Conservation (phyloP, 2,329 filamentous ascomycete genomes). For the Sporothrix curviconia region DNA sequence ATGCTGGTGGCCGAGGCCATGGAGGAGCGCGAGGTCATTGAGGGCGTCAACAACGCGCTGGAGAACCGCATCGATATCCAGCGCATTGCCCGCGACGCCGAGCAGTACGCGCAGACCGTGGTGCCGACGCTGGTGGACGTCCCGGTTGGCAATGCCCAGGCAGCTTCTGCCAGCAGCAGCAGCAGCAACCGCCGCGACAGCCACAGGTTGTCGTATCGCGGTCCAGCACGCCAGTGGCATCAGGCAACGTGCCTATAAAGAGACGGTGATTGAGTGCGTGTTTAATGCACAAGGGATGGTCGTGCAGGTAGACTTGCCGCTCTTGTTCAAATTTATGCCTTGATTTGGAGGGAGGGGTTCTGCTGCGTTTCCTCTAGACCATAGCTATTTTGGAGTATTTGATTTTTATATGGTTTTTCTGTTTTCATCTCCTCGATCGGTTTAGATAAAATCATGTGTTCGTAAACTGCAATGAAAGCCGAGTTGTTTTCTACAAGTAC, state of each 20-base stretch:
- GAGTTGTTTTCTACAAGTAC: no score
- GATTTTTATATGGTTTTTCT: no score
- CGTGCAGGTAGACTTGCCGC: not conserved
- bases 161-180: not conserved
- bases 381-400: not conserved
- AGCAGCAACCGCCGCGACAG: not conserved
- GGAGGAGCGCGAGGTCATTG: conserved; percentile 70
- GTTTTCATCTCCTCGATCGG: no score
- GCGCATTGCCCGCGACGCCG: conserved; percentile 56
- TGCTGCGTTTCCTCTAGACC: not conserved
- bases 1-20: conserved; percentile 66
- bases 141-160: not conserved
- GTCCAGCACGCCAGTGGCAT: conserved; percentile 1
- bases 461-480: no score
- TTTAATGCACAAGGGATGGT: no score
- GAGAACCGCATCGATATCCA: conserved; percentile 57
- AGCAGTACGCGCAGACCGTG: conserved; percentile 48
- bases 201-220: not conserved
- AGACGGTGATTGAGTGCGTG: not conserved
- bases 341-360: not conserved
- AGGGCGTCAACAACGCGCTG: conserved; percentile 63
- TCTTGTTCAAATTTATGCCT: not conserved
- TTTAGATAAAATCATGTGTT: no score
- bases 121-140: conserved; percentile 22
- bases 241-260: not conserved